These are phyloP conservation scores for Fomitopsis serialis DNA, from an alignment of 768 basidiomycete species.

Conservation along the genomic window DNA sequence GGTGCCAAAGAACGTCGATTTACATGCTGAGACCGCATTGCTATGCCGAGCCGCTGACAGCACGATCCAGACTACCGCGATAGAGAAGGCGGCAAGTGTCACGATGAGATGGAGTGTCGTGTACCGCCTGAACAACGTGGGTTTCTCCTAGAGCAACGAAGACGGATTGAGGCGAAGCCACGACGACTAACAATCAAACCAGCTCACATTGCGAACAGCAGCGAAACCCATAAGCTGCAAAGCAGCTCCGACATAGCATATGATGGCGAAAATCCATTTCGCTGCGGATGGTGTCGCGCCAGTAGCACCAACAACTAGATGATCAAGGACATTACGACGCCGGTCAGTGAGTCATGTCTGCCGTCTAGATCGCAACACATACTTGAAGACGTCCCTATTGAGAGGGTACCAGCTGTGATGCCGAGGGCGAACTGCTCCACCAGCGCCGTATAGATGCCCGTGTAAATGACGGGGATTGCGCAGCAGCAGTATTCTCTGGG, in stretches of 20 bases:
- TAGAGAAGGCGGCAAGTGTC: conserved; percentile 58
- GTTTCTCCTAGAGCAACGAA: conserved; percentile 49
- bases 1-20: conserved; percentile 47
- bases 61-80: conserved; percentile 78
- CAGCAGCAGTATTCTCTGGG: conserved; percentile 88
- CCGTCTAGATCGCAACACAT: conserved; percentile 23
- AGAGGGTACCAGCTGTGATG: conserved; percentile 63
- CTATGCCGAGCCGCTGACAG: conserved; percentile 75
- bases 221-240: conserved; percentile 82
- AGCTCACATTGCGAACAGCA: conserved; percentile 69
- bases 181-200: neutral
- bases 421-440: conserved; percentile 70
- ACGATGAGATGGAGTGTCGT: conserved; percentile 56
- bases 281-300: conserved; percentile 70
- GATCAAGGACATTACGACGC: neutral
- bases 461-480: conserved; percentile 86
- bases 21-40: conserved; percentile 64
- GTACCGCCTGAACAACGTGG: conserved; percentile 62
- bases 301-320: conserved; percentile 71
- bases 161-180: neutral
- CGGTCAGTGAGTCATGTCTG: neutral
- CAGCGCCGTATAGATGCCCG: conserved; percentile 81
- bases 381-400: conserved; percentile 79
- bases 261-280: conserved; percentile 62
- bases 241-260: conserved; percentile 72